These are phyloP conservation scores for Thelonectria olida DNA, from an alignment of 2,329 filamentous ascomycete genomes.

Conservation along the genomic window DNA sequence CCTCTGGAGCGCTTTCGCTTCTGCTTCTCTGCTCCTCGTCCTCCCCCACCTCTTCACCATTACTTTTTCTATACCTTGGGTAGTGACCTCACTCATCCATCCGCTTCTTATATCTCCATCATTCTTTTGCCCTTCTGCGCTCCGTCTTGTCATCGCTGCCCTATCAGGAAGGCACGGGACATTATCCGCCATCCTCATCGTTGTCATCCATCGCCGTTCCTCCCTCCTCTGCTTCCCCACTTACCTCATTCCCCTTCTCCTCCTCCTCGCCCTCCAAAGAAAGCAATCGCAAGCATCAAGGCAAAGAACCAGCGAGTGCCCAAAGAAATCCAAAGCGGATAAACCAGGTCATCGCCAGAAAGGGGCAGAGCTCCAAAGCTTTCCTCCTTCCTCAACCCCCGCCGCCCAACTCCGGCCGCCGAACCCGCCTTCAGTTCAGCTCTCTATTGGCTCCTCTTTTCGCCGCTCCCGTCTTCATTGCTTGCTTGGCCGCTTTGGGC, in stretches of 20 bases:
- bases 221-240: conserved; percentile 17
- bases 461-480: conserved; percentile 15
- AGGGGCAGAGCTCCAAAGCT: conserved; percentile 11
- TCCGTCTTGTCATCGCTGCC: no score
- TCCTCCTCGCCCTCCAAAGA: background rate
- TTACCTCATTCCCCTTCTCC: conserved; percentile 8
- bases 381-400: background rate
- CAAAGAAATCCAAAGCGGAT: background rate
- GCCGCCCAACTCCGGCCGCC: conserved; percentile 19
- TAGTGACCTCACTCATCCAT: no score
- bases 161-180: no score
- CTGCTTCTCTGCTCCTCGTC: conserved; percentile 16
- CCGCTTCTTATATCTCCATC: no score
- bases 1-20: conserved; percentile 25
- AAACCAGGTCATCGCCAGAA: conserved; percentile 5
- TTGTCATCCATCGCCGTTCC: background rate
- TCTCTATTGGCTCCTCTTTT: conserved; percentile 1
- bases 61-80: conserved; percentile 11
- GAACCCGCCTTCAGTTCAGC: conserved; percentile 31
- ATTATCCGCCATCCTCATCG: no score
- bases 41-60: conserved; percentile 18
- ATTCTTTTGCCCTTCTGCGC: no score
- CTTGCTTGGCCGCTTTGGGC: conserved; percentile 24
- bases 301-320: background rate
- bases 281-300: background rate